Evolutionary conservation across 148 eudicot species (phyloP).

Genomic region (Fagopyrum tataricum): DNA sequence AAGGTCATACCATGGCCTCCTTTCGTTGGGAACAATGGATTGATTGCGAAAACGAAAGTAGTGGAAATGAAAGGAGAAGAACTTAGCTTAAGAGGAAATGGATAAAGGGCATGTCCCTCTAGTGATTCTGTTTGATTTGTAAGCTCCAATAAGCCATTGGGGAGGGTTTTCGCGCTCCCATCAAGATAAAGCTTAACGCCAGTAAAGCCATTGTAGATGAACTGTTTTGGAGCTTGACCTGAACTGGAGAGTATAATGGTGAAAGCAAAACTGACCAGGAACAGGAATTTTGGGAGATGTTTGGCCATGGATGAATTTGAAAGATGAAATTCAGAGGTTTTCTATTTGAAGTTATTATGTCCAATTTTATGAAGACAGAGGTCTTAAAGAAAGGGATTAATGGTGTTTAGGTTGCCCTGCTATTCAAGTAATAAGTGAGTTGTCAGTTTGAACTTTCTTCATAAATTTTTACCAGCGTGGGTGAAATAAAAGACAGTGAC

Average conservation of each 20-base stretch:
- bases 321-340: not conserved
- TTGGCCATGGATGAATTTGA: not conserved
- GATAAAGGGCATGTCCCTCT: conserved; percentile 15
- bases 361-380: no score
- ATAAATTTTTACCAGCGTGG: not conserved
- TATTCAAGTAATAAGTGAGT: not conserved
- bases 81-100: conserved; percentile 10
- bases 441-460: not conserved
- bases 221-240: not conserved
- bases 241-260: not conserved
- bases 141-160: conserved; percentile 16
- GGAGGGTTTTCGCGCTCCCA: not conserved
- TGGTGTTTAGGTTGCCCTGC: not conserved
- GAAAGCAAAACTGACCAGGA: not conserved
- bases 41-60: conserved; percentile 18
- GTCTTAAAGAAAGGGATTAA: no score
- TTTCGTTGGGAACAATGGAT: not conserved
- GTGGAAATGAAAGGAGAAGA: conserved; percentile 15
- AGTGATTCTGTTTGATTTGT: conserved; percentile 4
- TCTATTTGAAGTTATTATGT: no score
- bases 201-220: conserved; percentile 12
- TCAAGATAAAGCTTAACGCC: not conserved
- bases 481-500: not conserved
- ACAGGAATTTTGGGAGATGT: not conserved
- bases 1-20: conserved; percentile 19